Evolutionary conservation across 2,329 filamentous ascomycete species (phyloP).

Genomic region (Venturia asperata): DNA sequence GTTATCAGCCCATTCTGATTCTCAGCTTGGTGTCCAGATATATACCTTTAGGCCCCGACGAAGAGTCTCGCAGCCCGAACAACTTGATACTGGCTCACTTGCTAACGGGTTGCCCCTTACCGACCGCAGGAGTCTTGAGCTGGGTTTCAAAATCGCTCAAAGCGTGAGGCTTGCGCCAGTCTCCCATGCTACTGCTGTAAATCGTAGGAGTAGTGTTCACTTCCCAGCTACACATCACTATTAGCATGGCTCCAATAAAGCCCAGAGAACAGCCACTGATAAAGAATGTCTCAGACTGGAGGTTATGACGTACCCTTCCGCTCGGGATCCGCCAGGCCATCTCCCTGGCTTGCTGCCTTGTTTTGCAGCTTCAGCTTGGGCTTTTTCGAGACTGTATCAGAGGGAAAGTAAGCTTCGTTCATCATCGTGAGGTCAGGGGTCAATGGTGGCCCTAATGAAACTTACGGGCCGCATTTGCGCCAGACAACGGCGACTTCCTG

Average conservation of each 20-base stretch:
- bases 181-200: not conserved
- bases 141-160: not conserved
- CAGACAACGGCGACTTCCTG: not conserved
- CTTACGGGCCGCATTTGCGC: slow-evolving; percentile 1
- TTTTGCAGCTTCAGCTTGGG: not conserved
- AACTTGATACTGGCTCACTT: not conserved
- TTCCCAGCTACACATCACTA: not conserved
- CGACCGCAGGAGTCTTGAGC: not conserved
- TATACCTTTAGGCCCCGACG: no score
- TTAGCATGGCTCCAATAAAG: not conserved
- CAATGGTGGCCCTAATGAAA: not conserved
- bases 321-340: not conserved
- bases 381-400: not conserved
- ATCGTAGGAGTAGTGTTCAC: not conserved
- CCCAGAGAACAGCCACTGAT: not conserved
- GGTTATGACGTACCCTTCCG: not conserved
- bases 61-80: no score
- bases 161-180: not conserved
- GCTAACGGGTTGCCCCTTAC: no score
- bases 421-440: not conserved
- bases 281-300: not conserved
- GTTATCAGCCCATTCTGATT: no score
- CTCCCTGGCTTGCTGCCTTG: not conserved
- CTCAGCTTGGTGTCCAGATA: no score
- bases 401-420: not conserved